A percentile compares a stretch with the other conserved stretches of the same genome.
These are phyloP conservation scores for Elongisporangium anandrum DNA, from an alignment of 352 stramenopile species.

Conservation along the genomic window DNA sequence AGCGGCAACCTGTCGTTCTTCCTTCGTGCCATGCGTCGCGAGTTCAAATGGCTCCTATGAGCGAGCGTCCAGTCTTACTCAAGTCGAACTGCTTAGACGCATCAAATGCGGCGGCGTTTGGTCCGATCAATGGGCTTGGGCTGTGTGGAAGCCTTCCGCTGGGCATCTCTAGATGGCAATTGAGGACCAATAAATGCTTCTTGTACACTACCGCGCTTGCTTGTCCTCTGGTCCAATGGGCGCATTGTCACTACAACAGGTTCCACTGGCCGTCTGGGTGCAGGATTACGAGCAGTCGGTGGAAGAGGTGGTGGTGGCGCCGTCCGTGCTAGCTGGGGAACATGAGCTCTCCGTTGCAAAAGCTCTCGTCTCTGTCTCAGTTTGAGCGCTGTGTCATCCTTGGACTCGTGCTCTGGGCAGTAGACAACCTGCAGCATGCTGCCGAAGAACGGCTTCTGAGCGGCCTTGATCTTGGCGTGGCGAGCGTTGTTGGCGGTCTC, in stretches of 20 bases:
- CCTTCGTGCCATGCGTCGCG: constrained; percentile 71
- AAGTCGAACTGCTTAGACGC: constrained; percentile 2
- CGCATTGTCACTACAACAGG: background rate
- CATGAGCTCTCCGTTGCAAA: constrained; percentile 9
- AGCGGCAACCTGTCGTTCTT: constrained; percentile 68
- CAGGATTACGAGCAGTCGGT: constrained; percentile 8
- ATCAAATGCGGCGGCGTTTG: constrained; percentile 42
- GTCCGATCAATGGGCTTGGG: background rate
- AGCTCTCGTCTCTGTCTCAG: constrained; percentile 54
- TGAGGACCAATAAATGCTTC: constrained; percentile 45
- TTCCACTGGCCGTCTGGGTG: constrained; percentile 19
- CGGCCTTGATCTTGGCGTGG: constrained; percentile 49
- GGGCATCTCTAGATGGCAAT: constrained; percentile 13
- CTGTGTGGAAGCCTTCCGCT: background rate
- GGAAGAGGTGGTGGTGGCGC: background rate
- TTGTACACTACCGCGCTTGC: background rate
- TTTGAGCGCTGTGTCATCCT: constrained; percentile 57
- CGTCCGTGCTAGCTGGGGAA: background rate
- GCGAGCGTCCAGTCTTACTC: background rate
- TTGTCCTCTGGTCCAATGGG: background rate
- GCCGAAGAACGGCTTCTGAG: constrained; percentile 65
- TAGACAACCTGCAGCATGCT: constrained; percentile 60
- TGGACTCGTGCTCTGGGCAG: constrained; percentile 54
- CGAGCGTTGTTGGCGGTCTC: constrained; percentile 73
- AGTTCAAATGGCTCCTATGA: constrained; percentile 68